phyloP scores from a whole-genome alignment of 345 rosid species.

The Ailanthus altissimus region DNA sequence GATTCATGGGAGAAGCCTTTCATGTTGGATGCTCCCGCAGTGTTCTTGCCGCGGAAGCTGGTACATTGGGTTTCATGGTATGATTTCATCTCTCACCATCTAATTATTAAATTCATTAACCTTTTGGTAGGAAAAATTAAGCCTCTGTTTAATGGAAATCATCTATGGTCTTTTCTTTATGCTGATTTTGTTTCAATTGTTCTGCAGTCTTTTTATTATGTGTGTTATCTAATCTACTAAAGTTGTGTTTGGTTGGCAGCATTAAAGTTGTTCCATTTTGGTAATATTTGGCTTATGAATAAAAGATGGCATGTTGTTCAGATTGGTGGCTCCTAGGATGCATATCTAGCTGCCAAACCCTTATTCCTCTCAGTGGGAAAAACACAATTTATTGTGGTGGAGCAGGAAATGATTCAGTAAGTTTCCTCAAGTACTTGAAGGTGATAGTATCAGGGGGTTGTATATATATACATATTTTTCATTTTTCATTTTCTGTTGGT shows the following conservation, averaged over 20 bases:
- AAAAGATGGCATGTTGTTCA: slow-evolving; percentile 35
- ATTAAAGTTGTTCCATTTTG: not conserved
- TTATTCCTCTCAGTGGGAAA: slow-evolving; percentile 81
- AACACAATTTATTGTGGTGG: slow-evolving; percentile 83
- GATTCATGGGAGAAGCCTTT: slow-evolving; percentile 62
- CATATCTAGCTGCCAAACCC: slow-evolving; percentile 67
- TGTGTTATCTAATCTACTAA: not conserved
- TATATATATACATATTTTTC: too few species aligned
- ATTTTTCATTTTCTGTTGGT: too few species aligned
- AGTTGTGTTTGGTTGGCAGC: slow-evolving; percentile 4
- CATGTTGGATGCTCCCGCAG: slow-evolving; percentile 99
- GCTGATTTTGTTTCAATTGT: not conserved
- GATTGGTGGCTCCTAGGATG: slow-evolving; percentile 92
- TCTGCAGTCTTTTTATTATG: too few species aligned
- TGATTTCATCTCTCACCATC: slow-evolving; percentile 17
- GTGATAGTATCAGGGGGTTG: not conserved
- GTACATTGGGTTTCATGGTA: slow-evolving; percentile 91
- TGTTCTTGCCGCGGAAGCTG: slow-evolving; percentile 88
- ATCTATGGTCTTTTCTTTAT: not conserved
- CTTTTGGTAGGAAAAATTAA: too few species aligned
- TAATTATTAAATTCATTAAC: not conserved
- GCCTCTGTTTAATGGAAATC: not conserved
- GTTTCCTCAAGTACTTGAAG: slow-evolving; percentile 30
- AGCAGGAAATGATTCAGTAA: slow-evolving; percentile 93
- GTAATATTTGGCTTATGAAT: slow-evolving; percentile 10